Percentiles rank a stretch among this genome's conserved stretches.
These are phyloP conservation scores for Lepidium africanum DNA, from an alignment of 345 rosid species.

Conservation along the genomic window DNA sequence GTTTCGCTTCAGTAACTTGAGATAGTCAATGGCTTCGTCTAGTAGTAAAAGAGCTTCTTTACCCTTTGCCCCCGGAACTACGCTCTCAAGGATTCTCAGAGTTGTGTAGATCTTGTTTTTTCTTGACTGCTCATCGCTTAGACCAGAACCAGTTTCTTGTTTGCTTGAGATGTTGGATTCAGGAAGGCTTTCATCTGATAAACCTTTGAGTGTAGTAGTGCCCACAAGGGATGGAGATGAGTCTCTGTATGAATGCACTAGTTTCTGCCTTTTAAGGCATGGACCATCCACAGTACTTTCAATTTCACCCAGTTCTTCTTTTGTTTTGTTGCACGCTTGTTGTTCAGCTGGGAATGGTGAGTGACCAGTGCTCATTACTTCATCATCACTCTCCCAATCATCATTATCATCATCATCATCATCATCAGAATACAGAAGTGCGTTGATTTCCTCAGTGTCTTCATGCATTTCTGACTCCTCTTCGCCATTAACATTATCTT, in stretches of 20 bases:
- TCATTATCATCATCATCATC: conserved; percentile 37
- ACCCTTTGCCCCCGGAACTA: conserved; percentile 55
- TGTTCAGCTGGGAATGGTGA: conserved; percentile 49
- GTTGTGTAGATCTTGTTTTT: conserved; percentile 33
- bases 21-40: conserved; percentile 64
- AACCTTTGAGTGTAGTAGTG: conserved; percentile 22
- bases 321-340: conserved; percentile 31
- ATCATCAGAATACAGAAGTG: conserved; percentile 76
- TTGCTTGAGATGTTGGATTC: conserved; percentile 38
- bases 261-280: conserved; percentile 50
- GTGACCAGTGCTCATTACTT: conserved; percentile 81
- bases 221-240: conserved; percentile 30
- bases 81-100: conserved; percentile 45
- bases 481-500: conserved; percentile 35
- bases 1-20: conserved; percentile 50
- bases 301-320: conserved; percentile 38
- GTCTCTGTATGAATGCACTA: conserved; percentile 23
- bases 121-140: conserved; percentile 29
- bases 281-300: conserved; percentile 44
- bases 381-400: conserved; percentile 49
- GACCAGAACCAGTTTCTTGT: conserved; percentile 29
- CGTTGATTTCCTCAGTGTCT: conserved; percentile 91
- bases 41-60: conserved; percentile 53
- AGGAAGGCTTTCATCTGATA: conserved; percentile 26
- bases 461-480: conserved; percentile 78